phyloP scores from a whole-genome alignment of 306 rosid genomes.

The Castanea sativa region DNA sequence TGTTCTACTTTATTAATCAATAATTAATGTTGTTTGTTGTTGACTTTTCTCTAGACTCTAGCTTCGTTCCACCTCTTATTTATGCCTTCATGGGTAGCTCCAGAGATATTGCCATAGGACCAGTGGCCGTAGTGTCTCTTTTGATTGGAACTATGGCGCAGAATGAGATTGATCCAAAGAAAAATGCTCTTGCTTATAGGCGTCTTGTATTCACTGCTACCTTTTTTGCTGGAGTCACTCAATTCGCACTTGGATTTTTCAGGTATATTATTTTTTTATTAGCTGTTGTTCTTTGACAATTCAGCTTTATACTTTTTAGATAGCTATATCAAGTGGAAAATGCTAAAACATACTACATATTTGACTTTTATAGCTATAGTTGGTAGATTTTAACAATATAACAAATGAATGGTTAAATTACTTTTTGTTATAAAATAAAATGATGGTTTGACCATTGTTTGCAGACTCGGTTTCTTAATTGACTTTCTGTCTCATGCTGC shows the following conservation, averaged over 20 bases:
- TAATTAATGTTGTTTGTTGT: not conserved
- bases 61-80: slow-evolving; percentile 76
- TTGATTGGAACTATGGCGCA: slow-evolving; percentile 57
- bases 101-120: slow-evolving; percentile 82
- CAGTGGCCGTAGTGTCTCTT: slow-evolving; percentile 84
- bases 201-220: slow-evolving; percentile 81
- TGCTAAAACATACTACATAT: too few species aligned
- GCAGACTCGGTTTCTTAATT: slow-evolving; percentile 83
- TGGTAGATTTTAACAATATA: too few species aligned
- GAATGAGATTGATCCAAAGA: slow-evolving; percentile 31
- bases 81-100: slow-evolving; percentile 88
- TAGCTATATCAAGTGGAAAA: too few species aligned
- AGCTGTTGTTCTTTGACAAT: not conserved
- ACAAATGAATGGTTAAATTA: too few species aligned
- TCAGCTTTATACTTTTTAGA: too few species aligned
- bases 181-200: slow-evolving; percentile 20
- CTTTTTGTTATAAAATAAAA: too few species aligned
- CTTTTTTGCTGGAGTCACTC: slow-evolving; percentile 80
- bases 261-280: slow-evolving; percentile 30
- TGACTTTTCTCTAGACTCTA: slow-evolving; percentile 43
- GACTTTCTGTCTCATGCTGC: slow-evolving; percentile 92
- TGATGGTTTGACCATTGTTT: not conserved
- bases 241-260: slow-evolving; percentile 57
- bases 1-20: not conserved
- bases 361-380: too few species aligned